A percentile compares a stretch with the other conserved stretches of the same genome.
phyloP scores from a whole-genome alignment of 805 yeast species.

The Wickerhamiella parazyma region DNA sequence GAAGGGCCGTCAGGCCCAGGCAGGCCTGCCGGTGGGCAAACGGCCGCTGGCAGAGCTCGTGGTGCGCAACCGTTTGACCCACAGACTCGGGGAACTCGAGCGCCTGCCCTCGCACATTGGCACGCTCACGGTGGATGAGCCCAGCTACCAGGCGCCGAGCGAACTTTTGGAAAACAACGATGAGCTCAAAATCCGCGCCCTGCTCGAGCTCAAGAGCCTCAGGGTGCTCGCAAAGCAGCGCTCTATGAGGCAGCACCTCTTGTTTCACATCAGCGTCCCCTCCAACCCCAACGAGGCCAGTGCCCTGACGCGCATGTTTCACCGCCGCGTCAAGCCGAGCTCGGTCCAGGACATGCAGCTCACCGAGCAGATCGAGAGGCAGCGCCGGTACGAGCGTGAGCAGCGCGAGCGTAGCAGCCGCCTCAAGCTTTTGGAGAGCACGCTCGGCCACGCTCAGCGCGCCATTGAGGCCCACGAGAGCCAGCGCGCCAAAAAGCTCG shows the following conservation, averaged over 20 bases:
- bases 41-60: constrained; percentile 30
- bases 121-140: constrained; percentile 19
- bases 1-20: not conserved
- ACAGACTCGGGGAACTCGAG: constrained; percentile 34
- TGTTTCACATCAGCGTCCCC: constrained; percentile 64
- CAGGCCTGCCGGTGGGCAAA: not conserved
- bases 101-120: constrained; percentile 26
- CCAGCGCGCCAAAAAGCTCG: constrained; percentile 13
- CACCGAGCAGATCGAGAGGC: constrained; percentile 36
- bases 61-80: constrained; percentile 29
- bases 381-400: constrained; percentile 31
- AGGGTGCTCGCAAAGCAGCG: constrained; percentile 69
- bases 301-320: constrained; percentile 73
- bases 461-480: constrained; percentile 18
- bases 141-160: constrained; percentile 21
- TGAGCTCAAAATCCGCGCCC: constrained; percentile 26
- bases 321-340: constrained; percentile 58
- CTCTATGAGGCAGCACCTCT: constrained; percentile 68
- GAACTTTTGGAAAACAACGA: constrained; percentile 25
- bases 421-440: constrained; percentile 22
- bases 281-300: constrained; percentile 38
- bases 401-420: constrained; percentile 26
- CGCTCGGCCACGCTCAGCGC: constrained; percentile 20
- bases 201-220: constrained; percentile 50
- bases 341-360: constrained; percentile 50